These are phyloP conservation scores for Nothophaeocryptopus gaeumannii DNA, from an alignment of 2,329 filamentous ascomycete species.

Conservation along the genomic window DNA sequence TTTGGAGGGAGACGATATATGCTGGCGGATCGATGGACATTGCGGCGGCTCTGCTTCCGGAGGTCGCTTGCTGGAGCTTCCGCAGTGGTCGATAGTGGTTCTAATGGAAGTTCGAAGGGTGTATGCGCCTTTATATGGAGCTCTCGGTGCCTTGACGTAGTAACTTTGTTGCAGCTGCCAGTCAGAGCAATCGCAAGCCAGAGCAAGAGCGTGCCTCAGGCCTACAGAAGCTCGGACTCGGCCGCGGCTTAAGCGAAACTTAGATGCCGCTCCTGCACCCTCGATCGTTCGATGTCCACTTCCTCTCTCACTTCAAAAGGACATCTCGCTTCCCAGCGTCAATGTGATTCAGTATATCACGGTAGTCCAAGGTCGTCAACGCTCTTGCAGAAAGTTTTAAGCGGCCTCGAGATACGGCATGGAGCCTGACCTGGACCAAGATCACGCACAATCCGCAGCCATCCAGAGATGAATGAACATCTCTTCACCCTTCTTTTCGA, in stretches of 20 bases:
- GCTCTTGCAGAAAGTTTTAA: no score
- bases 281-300: no score
- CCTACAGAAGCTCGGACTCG: background rate
- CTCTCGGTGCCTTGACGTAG: slow-evolving; percentile 5
- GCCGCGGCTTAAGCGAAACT: no score
- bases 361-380: no score
- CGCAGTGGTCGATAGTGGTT: background rate
- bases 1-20: slow-evolving; percentile 84
- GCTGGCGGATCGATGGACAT: slow-evolving; percentile 94
- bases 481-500: background rate
- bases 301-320: no score
- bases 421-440: no score
- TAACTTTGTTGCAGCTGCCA: background rate
- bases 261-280: no score
- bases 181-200: background rate
- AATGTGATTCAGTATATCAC: no score
- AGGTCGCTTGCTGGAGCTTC: background rate
- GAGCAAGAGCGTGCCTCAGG: background rate
- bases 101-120: background rate
- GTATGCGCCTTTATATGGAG: background rate
- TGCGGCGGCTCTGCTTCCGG: slow-evolving; percentile 15
- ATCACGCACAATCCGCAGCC: no score
- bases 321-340: no score
- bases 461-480: no score
- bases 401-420: no score